These are phyloP conservation scores for Blastocystis sp. DNA, from an alignment of 352 stramenopile species.

Conservation along the genomic window DNA sequence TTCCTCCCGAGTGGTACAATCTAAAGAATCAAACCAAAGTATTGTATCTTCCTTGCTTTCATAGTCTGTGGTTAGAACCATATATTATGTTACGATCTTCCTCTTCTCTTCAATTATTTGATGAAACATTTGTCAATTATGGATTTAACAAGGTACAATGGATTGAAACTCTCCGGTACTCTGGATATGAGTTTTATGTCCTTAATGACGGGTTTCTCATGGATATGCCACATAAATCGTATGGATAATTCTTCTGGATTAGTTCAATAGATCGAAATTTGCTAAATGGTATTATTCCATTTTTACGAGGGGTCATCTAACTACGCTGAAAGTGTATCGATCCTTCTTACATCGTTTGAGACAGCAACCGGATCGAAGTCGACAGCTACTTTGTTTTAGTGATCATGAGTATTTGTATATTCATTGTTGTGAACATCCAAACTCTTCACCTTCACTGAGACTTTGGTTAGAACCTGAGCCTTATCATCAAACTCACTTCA, in stretches of 20 bases:
- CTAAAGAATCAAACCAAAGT: not conserved
- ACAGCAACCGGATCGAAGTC: not conserved
- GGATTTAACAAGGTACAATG: constrained; percentile 61
- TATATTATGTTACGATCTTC: constrained; percentile 55
- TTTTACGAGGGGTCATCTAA: not conserved
- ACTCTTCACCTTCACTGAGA: too few species aligned
- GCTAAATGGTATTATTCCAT: not conserved
- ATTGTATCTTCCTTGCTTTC: constrained; percentile 20
- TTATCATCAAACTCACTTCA: too few species aligned
- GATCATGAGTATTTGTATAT: too few species aligned
- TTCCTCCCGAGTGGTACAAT: constrained; percentile 10
- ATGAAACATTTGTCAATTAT: constrained; percentile 61
- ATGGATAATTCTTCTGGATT: not conserved
- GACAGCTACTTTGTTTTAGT: constrained; percentile 7
- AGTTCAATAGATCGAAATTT: not conserved
- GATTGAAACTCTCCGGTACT: constrained; percentile 49
- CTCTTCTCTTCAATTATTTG: not conserved
- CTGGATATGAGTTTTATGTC: constrained; percentile 47
- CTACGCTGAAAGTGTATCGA: not conserved
- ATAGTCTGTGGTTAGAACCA: not conserved
- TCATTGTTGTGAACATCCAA: too few species aligned
- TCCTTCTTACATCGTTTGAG: not conserved
- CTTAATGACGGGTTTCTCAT: constrained; percentile 3
- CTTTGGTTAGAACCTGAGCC: too few species aligned
- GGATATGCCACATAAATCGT: constrained; percentile 50